Base-by-base conservation (phyloP, 345 rosid genomes). In the Abelmoschus esculentus region DNA sequence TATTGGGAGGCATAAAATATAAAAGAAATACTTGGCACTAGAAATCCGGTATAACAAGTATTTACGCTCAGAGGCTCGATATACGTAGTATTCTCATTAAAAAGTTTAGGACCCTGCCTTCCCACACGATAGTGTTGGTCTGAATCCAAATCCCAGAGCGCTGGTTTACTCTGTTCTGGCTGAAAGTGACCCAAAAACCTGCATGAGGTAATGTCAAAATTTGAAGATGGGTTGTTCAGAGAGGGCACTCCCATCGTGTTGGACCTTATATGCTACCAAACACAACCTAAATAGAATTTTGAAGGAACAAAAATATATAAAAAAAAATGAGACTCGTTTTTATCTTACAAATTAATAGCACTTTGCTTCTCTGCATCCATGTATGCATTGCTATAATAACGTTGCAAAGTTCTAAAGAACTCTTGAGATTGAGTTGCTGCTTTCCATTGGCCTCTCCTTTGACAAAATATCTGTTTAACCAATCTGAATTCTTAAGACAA, bases 381-480 rank as follows among this genome's bases (percentile, higher is more conserved):
- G 66, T 91, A 95, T 8, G 97, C 90, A 76, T 95, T 95, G 72
- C 89, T 95, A 77, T 91, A 90, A 73, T 90, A 95, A 64, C 99
- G 96, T 10, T 95, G 97, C 26, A 95, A 70, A 61, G 90, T 83
- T 84, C 93, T 84, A 55, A 91, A 83, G 65, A 95, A 77, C 75
- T 95, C 99, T 79, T 91, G 97, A 61, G 99, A 95, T 70, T 90
- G 99, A 1, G 93, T 91, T 31, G 99, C 90, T 1, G 99, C 92
- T 86, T 84, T 90, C 99, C 99, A 95, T 67, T 91, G 97, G 63
- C 99, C 99, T 81, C 97, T 90, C 80, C 90, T 84, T 80, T 95
- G 87, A 74, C 86, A 88, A 79, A 95, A 95, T 69, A 95, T 88
- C 99, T 95, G 87, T 61, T 69, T 56, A 67, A 34, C 40, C 40